Conservation (phyloP, 768 basidiomycete genomes). For the Leccinum incarnatum region DNA sequence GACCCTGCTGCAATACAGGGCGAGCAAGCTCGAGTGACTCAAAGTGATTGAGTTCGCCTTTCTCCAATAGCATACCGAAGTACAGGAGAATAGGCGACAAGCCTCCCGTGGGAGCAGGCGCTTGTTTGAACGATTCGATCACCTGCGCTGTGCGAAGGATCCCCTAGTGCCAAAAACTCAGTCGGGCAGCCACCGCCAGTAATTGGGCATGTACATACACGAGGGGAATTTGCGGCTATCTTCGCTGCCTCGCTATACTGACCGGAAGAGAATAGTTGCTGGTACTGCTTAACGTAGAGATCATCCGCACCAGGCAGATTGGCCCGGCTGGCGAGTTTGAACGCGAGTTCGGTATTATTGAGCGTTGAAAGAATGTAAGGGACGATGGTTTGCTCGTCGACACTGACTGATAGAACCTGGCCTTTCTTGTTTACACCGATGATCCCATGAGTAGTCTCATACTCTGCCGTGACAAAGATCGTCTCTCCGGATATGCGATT, state of each 20-base stretch:
- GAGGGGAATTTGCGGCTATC: constrained; percentile 94
- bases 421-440: constrained; percentile 99
- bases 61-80: constrained; percentile 97
- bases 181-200: not conserved
- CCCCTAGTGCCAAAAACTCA: constrained; percentile 48
- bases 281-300: constrained; percentile 91
- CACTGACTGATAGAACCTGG: constrained; percentile 93
- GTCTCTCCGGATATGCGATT: constrained; percentile 99
- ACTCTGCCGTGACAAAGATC: constrained; percentile 97
- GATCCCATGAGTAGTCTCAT: constrained; percentile 91
- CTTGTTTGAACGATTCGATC: constrained; percentile 96
- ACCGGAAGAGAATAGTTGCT: constrained; percentile 82
- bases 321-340: constrained; percentile 94
- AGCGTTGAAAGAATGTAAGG: constrained; percentile 92
- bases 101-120: constrained; percentile 86
- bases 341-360: constrained; percentile 96
- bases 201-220: constrained; percentile 46
- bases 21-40: constrained; percentile 95
- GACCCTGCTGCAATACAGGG: constrained; percentile 92
- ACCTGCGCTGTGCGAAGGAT: constrained; percentile 93
- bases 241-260: constrained; percentile 95
- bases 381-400: constrained; percentile 94
- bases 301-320: constrained; percentile 98
- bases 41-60: constrained; percentile 94
- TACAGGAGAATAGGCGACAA: constrained; percentile 97